Base-by-base conservation (phyloP, 768 basidiomycete genomes). In the Mycena metata region DNA sequence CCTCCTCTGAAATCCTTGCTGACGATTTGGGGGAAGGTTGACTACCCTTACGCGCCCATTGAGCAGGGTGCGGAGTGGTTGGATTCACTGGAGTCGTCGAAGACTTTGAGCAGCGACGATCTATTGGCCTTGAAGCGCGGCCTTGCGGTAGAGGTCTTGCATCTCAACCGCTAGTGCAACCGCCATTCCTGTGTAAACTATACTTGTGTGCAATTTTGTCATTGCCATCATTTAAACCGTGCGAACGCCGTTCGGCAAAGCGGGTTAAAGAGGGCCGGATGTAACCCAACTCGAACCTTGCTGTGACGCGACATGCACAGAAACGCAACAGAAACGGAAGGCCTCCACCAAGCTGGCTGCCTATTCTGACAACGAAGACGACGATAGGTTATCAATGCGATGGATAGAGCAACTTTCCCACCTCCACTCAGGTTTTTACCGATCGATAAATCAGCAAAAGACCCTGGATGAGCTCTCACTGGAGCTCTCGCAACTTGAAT, bases 361-460 rank as follows among this genome's bases (percentile, higher is more conserved):
- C 26, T 94, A 95, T 81, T 95, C 95, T 78, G 91, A 93, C 76
- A 88, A 91, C 72, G 92, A 91, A 77, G 93, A 95, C 76, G 93
- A 94, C 80, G 92, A 93, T 76, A 82, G 91, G 85, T 92, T 93
- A 83, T 89, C 92, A 91, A 94, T 95, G 92, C 93, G 94, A 93
- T 84, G 90, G 88, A 91, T 87, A 89, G 86, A 88, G 85, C 85
- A 87, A 82, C 85, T 88, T 88, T 81, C 79, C 76, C 78, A 80
- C 76, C 78, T 83, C 81, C 80, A 78, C 81, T 84, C 91, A n/a
- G n/a, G n/a, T n/a, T n/a, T n/a, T 91, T 86, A 91, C 90, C 83
- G 82, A 82, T 82, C 81, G 76, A 81, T 83, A 81, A 79, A 79
- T 73, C 85, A 96, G 94, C 91, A 90, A 88, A 94, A 91, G 85